Evolutionary conservation across 2,329 filamentous ascomycete genomes (phyloP).

Genomic region (Podosphaera aphanis): DNA sequence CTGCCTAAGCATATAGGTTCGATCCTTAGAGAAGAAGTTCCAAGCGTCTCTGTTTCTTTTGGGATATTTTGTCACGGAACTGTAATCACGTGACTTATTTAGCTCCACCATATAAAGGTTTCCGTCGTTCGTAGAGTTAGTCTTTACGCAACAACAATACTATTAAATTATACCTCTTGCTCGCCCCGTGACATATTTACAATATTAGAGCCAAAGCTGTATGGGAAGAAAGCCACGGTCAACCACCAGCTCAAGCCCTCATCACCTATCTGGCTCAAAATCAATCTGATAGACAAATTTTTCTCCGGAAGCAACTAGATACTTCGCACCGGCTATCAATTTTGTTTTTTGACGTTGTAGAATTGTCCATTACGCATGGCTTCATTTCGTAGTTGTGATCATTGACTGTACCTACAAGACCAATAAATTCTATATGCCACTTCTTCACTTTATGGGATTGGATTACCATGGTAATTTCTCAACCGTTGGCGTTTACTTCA

Average conservation of each 20-base stretch:
- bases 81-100: not conserved
- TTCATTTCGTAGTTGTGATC: not conserved
- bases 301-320: too few species aligned
- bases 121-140: not conserved
- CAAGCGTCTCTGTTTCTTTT: too few species aligned
- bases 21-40: too few species aligned
- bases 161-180: not conserved
- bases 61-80: not conserved
- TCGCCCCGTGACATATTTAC: not conserved
- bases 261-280: too few species aligned
- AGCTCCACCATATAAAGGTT: not conserved
- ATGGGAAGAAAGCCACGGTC: too few species aligned
- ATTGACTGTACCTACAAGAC: not conserved
- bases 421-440: not conserved
- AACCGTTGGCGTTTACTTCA: not conserved
- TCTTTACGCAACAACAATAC: not conserved
- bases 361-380: too few species aligned
- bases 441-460: not conserved
- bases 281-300: too few species aligned
- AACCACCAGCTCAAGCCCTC: too few species aligned
- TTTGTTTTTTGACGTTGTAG: too few species aligned
- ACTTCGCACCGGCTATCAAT: too few species aligned
- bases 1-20: too few species aligned
- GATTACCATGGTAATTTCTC: not conserved
- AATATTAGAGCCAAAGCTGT: too few species aligned